Conservation (phyloP, 2,329 filamentous ascomycete species). For the Penicillium sp. region DNA sequence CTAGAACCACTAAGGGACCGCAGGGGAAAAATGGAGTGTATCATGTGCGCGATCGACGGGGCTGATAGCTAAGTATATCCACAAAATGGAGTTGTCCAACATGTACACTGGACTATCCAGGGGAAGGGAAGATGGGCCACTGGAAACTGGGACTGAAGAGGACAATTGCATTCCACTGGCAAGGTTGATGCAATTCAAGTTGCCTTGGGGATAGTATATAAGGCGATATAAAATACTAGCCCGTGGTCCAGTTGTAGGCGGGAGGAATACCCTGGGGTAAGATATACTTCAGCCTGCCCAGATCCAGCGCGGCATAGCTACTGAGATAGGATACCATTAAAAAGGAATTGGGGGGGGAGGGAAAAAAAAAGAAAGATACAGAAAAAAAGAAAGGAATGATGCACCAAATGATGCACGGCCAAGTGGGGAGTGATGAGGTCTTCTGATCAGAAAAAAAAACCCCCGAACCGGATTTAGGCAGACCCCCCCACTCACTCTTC, state of each 20-base stretch:
- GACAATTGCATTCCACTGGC: slow-evolving; percentile 4
- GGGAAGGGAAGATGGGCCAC: too few relatives aligned
- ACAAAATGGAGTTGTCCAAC: not conserved
- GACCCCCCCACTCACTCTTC: slow-evolving; percentile 8
- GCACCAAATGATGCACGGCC: slow-evolving; percentile 4
- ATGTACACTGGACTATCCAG: too few relatives aligned
- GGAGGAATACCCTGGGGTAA: too few relatives aligned
- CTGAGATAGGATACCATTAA: too few relatives aligned
- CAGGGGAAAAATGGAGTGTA: slow-evolving; percentile 26
- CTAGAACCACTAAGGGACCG: slow-evolving; percentile 25
- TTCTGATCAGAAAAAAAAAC: slow-evolving; percentile 39
- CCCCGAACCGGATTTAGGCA: slow-evolving; percentile 30
- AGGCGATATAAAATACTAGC: too few relatives aligned
- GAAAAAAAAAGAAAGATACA: not conserved
- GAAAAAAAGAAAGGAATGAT: slow-evolving; percentile 1
- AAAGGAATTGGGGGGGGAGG: not conserved
- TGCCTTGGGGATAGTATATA: too few relatives aligned
- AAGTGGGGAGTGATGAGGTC: slow-evolving; percentile 34
- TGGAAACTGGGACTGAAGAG: too few relatives aligned
- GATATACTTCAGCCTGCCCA: too few relatives aligned
- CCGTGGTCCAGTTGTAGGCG: too few relatives aligned
- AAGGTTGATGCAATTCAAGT: too few relatives aligned
- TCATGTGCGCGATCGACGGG: slow-evolving; percentile 34
- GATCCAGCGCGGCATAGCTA: too few relatives aligned
- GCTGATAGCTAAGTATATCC: slow-evolving; percentile 5